Evolutionary conservation across 1,284 basidiomycete genomes (phyloP), one percentile per base, ranked within the genome.

Genomic region (Cutaneotrichosporon sp.): DNA sequence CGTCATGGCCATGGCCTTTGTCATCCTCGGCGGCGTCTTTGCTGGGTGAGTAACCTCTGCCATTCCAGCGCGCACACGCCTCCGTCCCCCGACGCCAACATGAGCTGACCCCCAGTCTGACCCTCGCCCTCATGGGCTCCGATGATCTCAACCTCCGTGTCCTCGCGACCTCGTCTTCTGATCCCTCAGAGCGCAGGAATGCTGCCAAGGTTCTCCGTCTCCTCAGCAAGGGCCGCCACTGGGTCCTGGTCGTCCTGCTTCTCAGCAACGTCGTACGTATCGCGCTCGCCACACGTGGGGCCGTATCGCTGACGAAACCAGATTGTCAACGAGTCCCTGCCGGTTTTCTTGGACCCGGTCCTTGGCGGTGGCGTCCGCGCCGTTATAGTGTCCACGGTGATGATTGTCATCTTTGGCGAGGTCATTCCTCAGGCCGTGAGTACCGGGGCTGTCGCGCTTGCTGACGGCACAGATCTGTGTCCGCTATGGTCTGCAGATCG

Each of bases 111-210:
- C n/a, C 25, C 34, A 82, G 83, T 25, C 82, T 97, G 56, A 97
- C 93, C 0, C 86, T 97, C 22, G 94, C 91, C 6, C 83, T 97
- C 33, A 97, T 97, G 94, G 94, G 95, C 2, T 86, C 97, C 20
- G 95, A 98, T 72, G 90, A 94, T 69, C 85, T 97, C 47, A 93
- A 97, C 72, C 83, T 97, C 20, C 88, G 91, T 29, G 94, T 97
- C 1, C 83, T 95, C 25, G 83, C 90, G 1, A 84, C 87, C 0
- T 91, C 90, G 1, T 94, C 92, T 0, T 89, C 88, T 22, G 85
- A 93, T 71, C 70, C 80, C 1, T 81, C 74, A 47, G 90, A 93
- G 76, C 84, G 85, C 67, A 73, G 77, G 57, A 87, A 92, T 62
- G 92, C 91, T 0, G 82, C 84, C 65, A 89, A 86, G 81, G 92